These are phyloP conservation scores for Penicillium sp. DNA, from an alignment of 2,329 filamentous ascomycete genomes.

Conservation along the genomic window DNA sequence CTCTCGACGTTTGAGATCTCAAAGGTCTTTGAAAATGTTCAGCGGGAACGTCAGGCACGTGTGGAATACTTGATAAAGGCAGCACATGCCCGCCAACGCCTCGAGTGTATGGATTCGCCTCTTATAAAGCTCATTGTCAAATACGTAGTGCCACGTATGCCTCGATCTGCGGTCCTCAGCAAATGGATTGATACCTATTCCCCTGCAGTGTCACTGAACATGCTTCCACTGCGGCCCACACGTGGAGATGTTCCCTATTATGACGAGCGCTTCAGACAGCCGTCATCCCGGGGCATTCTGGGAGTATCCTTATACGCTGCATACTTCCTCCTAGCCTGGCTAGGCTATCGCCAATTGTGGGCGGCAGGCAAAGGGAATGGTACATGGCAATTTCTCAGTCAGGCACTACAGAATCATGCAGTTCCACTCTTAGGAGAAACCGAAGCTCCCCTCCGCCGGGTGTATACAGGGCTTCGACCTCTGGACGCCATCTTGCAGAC, in stretches of 20 bases:
- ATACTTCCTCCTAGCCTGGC: slow-evolving; percentile 7
- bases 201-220: slow-evolving; percentile 11
- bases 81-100: slow-evolving; percentile 14
- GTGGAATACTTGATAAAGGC: slow-evolving; percentile 10
- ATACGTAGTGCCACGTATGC: slow-evolving; percentile 8
- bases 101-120: slow-evolving; percentile 19
- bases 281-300: slow-evolving; percentile 2
- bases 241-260: slow-evolving; percentile 7
- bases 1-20: slow-evolving; percentile 6
- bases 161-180: not conserved
- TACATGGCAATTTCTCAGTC: slow-evolving; percentile 5
- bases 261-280: slow-evolving; percentile 9
- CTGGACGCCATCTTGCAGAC: slow-evolving; percentile 10
- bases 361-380: slow-evolving; percentile 11
- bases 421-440: not conserved
- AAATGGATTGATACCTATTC: slow-evolving; percentile 8
- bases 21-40: slow-evolving; percentile 9
- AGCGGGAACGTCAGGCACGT: slow-evolving; percentile 13
- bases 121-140: slow-evolving; percentile 12
- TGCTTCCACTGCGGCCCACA: slow-evolving; percentile 9
- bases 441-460: slow-evolving; percentile 3
- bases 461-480: slow-evolving; percentile 7
- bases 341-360: slow-evolving; percentile 8
- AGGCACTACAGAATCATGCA: not conserved
- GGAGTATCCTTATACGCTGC: slow-evolving; percentile 1